A percentile compares a stretch with the other conserved stretches of the same genome.
These are phyloP conservation scores for Diutina ranongensis DNA, from an alignment of 1,139 yeast species.

Conservation along the genomic window DNA sequence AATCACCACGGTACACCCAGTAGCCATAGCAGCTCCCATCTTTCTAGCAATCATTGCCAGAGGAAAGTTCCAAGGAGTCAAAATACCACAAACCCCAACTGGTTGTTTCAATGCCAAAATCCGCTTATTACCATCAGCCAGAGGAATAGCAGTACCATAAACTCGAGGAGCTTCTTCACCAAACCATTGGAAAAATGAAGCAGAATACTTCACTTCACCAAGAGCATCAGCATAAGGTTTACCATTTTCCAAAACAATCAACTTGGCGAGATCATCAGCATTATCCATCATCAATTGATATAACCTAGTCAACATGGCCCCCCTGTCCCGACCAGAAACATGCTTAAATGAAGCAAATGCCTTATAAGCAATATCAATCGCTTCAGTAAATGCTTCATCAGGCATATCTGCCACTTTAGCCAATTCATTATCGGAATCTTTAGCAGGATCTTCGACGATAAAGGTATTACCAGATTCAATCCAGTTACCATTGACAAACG, in stretches of 20 bases:
- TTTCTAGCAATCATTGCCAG: slow-evolving; percentile 90
- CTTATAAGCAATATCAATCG: slow-evolving; percentile 49
- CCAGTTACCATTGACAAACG: slow-evolving; percentile 58
- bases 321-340: slow-evolving; percentile 54
- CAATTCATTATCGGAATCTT: slow-evolving; percentile 27
- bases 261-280: slow-evolving; percentile 60
- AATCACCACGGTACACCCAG: slow-evolving; percentile 83
- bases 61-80: slow-evolving; percentile 97
- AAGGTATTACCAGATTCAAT: slow-evolving; percentile 31
- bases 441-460: slow-evolving; percentile 69
- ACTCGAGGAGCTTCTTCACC: slow-evolving; percentile 76
- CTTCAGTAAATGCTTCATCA: slow-evolving; percentile 15
- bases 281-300: slow-evolving; percentile 53
- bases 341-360: slow-evolving; percentile 51
- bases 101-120: slow-evolving; percentile 61
- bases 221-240: slow-evolving; percentile 65
- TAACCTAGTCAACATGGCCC: slow-evolving; percentile 49
- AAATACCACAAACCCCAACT: slow-evolving; percentile 19
- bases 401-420: slow-evolving; percentile 2
- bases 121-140: slow-evolving; percentile 44
- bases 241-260: slow-evolving; percentile 76
- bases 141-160: slow-evolving; percentile 63
- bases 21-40: slow-evolving; percentile 84
- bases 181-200: slow-evolving; percentile 78
- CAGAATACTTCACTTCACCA: slow-evolving; percentile 71